A percentile compares a stretch with the other conserved stretches of the same genome.
Conservation (phyloP, 2,329 filamentous ascomycete species). For the Pseudogymnoascus sp. region DNA sequence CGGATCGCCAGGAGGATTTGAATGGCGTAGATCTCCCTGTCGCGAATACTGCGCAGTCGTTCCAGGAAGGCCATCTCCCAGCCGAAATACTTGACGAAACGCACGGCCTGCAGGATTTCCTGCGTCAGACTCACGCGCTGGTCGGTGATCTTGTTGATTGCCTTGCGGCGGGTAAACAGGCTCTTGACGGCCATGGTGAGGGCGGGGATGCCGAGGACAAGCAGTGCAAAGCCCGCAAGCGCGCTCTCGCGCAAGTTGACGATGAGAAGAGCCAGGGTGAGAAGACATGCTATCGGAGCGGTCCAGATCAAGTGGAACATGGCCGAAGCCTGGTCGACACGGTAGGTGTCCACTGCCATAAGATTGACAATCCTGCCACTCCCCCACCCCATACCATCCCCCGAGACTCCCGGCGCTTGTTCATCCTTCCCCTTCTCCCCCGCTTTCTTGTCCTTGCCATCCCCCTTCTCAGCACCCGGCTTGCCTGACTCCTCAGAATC, state of each 20-base stretch:
- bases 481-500: slow-evolving; percentile 33
- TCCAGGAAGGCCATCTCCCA: slow-evolving; percentile 86
- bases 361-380: slow-evolving; percentile 88
- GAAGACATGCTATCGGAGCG: slow-evolving; percentile 66
- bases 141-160: slow-evolving; percentile 90
- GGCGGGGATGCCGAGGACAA: slow-evolving; percentile 70
- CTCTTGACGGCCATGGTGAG: slow-evolving; percentile 70
- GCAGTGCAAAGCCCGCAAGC: slow-evolving; percentile 75
- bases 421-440: slow-evolving; percentile 31
- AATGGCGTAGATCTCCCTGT: slow-evolving; percentile 72
- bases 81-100: slow-evolving; percentile 94
- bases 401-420: slow-evolving; percentile 43
- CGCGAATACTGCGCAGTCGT: slow-evolving; percentile 66
- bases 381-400: slow-evolving; percentile 76
- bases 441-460: slow-evolving; percentile 33
- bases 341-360: slow-evolving; percentile 93
- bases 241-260: slow-evolving; percentile 88
- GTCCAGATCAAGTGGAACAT: slow-evolving; percentile 92
- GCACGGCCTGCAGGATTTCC: slow-evolving; percentile 82
- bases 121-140: slow-evolving; percentile 86
- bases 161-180: slow-evolving; percentile 65
- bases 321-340: slow-evolving; percentile 79
- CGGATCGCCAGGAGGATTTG: slow-evolving; percentile 69
- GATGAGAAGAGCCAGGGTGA: slow-evolving; percentile 73
- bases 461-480: slow-evolving; percentile 37